Base-by-base conservation (phyloP, 164 flowering plant species). In the Dillenia turbinata region DNA sequence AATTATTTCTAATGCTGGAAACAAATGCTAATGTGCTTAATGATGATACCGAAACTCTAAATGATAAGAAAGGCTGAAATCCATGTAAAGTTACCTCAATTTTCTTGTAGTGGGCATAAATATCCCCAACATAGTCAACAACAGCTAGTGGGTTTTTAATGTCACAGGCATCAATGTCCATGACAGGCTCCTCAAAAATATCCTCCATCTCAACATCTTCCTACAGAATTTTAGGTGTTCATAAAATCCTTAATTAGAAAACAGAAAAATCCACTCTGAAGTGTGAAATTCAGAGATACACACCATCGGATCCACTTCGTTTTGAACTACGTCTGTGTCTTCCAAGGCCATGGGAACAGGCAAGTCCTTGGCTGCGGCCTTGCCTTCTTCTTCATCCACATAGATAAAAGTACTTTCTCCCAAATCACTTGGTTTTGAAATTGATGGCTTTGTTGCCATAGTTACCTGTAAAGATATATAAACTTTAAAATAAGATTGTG, bases 171-270 rank as follows among this genome's bases (percentile, higher is more conserved):
- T 85, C 89, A 24, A 85, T 82, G 49, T 85, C 86, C 66, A 74
- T 40, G 12, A 79, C 43, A 0, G 74, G 71, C 46, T 78, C 83
- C 50, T 82, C 76, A 62, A 58, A 56, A 63, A 78, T 77, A 52
- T 84, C 88, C 69, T 82, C 84, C 88, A 82, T 84, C 59, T 78
- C 86, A 49, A 84, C 76, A 71, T 84, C 88, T 75, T 81, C 71
- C 82, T 77, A 52, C 14, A 51, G 7, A 15, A 49, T 22, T 19
- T n/a, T 2, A 16, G 10, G 40, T 33, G 40, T 33, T 33, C 40
- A 33, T 5, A 33, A 33, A 33, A 33, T 33, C 40, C 40, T 33
- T 33, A 33, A 33, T 48, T 6, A 10, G 7, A 9, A 57, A 45
- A 10, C 47, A 49, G 9, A 26, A 26, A 26, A 40, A 5, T 33